A percentile compares a stretch with the other conserved stretches of the same genome.
These are phyloP conservation scores for Letharia columbiana DNA, from an alignment of 495 filamentous ascomycete species.

Conservation along the genomic window DNA sequence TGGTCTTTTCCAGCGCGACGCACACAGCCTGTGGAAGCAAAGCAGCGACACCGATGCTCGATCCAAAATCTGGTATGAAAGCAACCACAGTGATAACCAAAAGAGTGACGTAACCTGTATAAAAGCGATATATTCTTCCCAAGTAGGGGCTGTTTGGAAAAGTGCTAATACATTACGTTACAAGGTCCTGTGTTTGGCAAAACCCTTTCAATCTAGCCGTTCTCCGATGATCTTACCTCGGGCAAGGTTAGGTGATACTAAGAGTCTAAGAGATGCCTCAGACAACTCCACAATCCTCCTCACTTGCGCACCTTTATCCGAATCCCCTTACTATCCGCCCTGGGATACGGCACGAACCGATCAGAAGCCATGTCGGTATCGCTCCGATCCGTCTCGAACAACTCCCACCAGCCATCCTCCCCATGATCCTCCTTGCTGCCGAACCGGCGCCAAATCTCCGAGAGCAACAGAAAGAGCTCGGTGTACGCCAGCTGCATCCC, in stretches of 20 bases:
- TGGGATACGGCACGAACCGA: constrained; percentile 21
- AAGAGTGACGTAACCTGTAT: constrained; percentile 36
- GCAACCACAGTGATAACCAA: constrained; percentile 45
- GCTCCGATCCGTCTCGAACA: constrained; percentile 24
- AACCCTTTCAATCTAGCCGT: too few relatives aligned
- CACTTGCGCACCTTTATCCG: constrained; percentile 16
- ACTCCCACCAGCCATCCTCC: constrained; percentile 14
- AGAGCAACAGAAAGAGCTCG: constrained; percentile 32
- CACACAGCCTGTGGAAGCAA: constrained; percentile 44
- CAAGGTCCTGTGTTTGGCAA: too few relatives aligned
- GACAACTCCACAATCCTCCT: neutral
- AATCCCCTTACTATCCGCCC: constrained; percentile 17
- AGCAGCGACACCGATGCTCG: constrained; percentile 45
- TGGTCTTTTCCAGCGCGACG: constrained; percentile 1
- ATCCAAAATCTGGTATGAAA: constrained; percentile 51
- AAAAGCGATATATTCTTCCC: too few relatives aligned
- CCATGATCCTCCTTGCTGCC: constrained; percentile 24
- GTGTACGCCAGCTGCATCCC: constrained; percentile 34
- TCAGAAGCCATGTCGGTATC: constrained; percentile 25
- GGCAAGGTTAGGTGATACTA: too few relatives aligned
- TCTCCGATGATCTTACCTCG: too few relatives aligned
- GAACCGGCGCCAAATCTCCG: constrained; percentile 30
- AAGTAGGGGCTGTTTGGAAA: too few relatives aligned
- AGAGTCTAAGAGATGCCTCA: too few relatives aligned
- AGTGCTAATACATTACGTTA: too few relatives aligned